Base-by-base conservation (phyloP, 768 basidiomycete species). In the Collybiopsis confluens region DNA sequence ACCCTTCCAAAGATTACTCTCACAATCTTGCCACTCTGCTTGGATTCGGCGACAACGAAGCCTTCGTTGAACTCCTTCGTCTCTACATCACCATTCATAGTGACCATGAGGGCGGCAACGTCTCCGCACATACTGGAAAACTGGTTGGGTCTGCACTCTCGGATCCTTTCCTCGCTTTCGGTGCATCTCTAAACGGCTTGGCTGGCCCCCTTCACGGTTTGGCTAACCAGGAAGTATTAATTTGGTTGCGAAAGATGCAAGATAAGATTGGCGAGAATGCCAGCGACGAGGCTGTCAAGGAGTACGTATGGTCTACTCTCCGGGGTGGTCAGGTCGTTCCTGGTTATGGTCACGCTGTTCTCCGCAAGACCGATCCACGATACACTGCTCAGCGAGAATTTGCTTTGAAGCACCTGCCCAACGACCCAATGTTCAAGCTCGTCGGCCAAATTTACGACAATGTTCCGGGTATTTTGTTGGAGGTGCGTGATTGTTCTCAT, bases 31-130 rank as follows among this genome's bases (percentile, higher is more conserved):
- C 94, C 43, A 85, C 83, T 60, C 83, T 97, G 48, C 89, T 98
- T 52, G 96, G 96, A 56, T 97, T 92, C 65, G 91, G 89, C 52
- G 88, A 92, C 54, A 89, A 93, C 61, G 73, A 78, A 44, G 85
- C 80, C 23, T 97, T 98, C 59, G 91, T 97, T 54, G 96, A 98
- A 73, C 82, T 98, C 52, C 82, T 98, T 71, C 82, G 96, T 58
- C 82, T 98, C 45, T 98, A 98, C 78, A 84, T 98, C 72, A 96
- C 94, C 61, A 95, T 98, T 65, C 96, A 98, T 81, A 94, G 88
- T 67, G 96, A 98, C 67, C 96, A 98, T 73, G 96, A 98, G 72
- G 96, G 96, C 68, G 96, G 96, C 42, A 98, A 98, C 62, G 96
- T 98, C 57, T 98, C 96, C 48, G 93, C 92, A 1, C 92, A 95